Evolutionary conservation across 441 rosid genomes (phyloP).

Genomic region (Populus hybrid): DNA sequence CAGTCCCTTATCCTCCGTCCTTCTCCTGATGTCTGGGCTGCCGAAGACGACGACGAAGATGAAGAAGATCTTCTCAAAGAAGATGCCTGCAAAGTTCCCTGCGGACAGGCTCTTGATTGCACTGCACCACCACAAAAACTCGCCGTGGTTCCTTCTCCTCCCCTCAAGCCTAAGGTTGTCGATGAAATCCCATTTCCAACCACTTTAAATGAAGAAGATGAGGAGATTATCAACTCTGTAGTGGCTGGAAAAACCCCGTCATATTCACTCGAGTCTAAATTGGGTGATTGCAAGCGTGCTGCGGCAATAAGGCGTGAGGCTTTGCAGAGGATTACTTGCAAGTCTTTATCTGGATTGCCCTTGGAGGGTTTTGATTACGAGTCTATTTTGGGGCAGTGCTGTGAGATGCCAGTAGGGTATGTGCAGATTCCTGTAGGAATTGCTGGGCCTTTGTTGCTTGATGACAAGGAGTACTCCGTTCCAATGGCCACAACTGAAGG

Average conservation of each 20-base stretch:
- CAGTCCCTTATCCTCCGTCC: slow-evolving; percentile 71
- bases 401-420: slow-evolving; percentile 93
- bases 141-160: neutral
- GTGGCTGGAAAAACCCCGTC: slow-evolving; percentile 54
- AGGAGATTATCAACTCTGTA: slow-evolving; percentile 64
- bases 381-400: slow-evolving; percentile 79
- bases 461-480: slow-evolving; percentile 66
- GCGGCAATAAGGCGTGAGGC: slow-evolving; percentile 73
- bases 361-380: slow-evolving; percentile 76
- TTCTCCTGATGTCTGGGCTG: slow-evolving; percentile 54
- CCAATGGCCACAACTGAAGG: slow-evolving; percentile 99
- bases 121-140: slow-evolving; percentile 1
- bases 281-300: slow-evolving; percentile 76
- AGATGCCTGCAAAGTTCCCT: slow-evolving; percentile 14
- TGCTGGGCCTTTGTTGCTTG: slow-evolving; percentile 71
- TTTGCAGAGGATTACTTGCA: slow-evolving; percentile 62
- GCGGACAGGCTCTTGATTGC: slow-evolving; percentile 24
- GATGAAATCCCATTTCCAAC: neutral
- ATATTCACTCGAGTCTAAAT: slow-evolving; percentile 59
- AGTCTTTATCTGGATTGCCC: slow-evolving; percentile 64
- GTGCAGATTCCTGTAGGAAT: slow-evolving; percentile 87
- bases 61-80: slow-evolving; percentile 2
- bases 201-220: slow-evolving; percentile 41
- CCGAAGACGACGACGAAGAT: slow-evolving; percentile 12
- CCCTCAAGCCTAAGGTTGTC: slow-evolving; percentile 17